Evolutionary conservation across 2,329 filamentous ascomycete genomes (phyloP).

Genomic region (Trichoderma afroharzianum): DNA sequence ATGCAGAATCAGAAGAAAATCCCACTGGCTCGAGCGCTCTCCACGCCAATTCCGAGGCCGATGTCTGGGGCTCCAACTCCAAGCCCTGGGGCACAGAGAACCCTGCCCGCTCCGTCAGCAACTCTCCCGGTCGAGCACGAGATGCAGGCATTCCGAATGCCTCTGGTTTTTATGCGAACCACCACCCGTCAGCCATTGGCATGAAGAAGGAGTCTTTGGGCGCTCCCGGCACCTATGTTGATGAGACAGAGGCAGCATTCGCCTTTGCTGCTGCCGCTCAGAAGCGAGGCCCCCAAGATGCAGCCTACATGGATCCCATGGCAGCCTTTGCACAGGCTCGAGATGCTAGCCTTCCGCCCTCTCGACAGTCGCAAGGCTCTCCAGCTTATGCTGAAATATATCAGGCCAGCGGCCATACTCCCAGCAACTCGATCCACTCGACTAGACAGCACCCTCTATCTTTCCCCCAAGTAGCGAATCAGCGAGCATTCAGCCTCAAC

Average conservation of each 20-base stretch:
- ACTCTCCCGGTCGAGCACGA: conserved; percentile 57
- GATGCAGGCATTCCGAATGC: conserved; percentile 44
- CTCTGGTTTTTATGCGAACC: conserved; percentile 43
- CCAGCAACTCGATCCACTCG: conserved; percentile 45
- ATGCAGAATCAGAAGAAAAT: conserved; percentile 30
- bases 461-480: conserved; percentile 39
- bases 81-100: conserved; percentile 58
- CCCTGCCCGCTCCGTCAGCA: conserved; percentile 43
- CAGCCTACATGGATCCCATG: conserved; percentile 40
- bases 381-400: conserved; percentile 34
- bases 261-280: conserved; percentile 27
- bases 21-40: conserved; percentile 68
- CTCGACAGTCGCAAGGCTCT: conserved; percentile 49
- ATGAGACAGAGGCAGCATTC: conserved; percentile 23
- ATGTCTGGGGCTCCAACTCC: conserved; percentile 56
- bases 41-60: conserved; percentile 64
- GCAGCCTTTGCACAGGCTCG: conserved; percentile 40
- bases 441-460: conserved; percentile 46
- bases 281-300: conserved; percentile 35
- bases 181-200: conserved; percentile 45
- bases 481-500: conserved; percentile 36
- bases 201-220: conserved; percentile 29
- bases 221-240: conserved; percentile 23
- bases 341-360: conserved; percentile 54
- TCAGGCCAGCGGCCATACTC: conserved; percentile 34